A percentile compares a stretch with the other conserved stretches of the same genome.
Conservation (phyloP, 176 grass and related monocot species). For the Coix lacrymajobi region DNA sequence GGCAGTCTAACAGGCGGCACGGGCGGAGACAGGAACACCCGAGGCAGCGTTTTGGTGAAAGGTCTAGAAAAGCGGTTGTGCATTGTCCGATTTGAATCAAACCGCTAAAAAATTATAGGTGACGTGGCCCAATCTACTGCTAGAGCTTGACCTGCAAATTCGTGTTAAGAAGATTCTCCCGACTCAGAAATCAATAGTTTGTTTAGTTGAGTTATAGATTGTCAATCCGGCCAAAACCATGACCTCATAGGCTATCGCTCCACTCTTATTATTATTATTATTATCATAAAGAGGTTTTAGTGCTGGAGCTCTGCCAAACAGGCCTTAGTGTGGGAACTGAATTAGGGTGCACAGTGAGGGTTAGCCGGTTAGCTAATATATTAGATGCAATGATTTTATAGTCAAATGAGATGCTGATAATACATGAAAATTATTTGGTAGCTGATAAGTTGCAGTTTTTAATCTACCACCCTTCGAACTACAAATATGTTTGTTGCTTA, state of each 20-base stretch:
- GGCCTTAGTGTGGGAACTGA: neutral
- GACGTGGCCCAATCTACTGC: no score
- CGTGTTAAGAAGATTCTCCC: neutral
- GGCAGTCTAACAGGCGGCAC: no score
- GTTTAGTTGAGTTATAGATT: neutral
- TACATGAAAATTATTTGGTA: neutral
- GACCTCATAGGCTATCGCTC: neutral
- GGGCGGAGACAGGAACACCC: no score
- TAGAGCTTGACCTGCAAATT: no score
- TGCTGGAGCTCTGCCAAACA: no score
- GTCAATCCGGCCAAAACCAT: neutral
- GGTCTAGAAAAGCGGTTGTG: no score
- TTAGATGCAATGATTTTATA: slow-evolving; percentile 8
- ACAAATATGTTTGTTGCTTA: neutral
- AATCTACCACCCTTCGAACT: neutral
- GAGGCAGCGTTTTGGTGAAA: no score
- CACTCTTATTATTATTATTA: no score
- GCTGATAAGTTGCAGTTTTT: neutral
- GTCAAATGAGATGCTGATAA: neutral
- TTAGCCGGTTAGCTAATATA: neutral
- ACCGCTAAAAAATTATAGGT: no score
- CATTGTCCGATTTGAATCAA: no score
- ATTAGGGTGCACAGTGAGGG: neutral
- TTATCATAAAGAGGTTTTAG: neutral
- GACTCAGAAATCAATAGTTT: neutral